These are phyloP conservation scores for Abelmoschus esculentus DNA, from an alignment of 345 rosid genomes.

Conservation along the genomic window DNA sequence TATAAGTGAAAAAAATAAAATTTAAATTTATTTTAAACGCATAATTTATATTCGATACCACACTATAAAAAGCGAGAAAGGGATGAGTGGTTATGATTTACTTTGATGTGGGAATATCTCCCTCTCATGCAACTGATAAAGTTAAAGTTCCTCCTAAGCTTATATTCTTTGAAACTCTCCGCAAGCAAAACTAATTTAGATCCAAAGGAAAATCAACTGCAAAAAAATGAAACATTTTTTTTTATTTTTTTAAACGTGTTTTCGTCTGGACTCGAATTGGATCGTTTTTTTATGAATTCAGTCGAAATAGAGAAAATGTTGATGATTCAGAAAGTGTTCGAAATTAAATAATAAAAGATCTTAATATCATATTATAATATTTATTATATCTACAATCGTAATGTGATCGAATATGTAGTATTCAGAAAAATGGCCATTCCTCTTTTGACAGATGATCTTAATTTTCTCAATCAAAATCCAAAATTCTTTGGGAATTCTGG, in stretches of 20 bases:
- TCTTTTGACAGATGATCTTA: background rate
- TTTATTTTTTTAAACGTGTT: slow-evolving; percentile 9
- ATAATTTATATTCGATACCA: background rate
- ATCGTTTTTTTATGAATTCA: slow-evolving; percentile 19
- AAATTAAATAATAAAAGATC: background rate
- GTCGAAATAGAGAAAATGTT: slow-evolving; percentile 6
- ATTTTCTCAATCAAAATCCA: background rate
- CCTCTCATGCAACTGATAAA: slow-evolving; percentile 29
- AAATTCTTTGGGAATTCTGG: background rate
- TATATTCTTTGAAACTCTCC: slow-evolving; percentile 46
- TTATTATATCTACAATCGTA: background rate
- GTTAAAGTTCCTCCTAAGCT: slow-evolving; percentile 20
- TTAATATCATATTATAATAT: too few relatives aligned
- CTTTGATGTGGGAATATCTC: slow-evolving; percentile 14
- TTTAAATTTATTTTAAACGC: too few relatives aligned
- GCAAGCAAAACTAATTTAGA: slow-evolving; percentile 44
- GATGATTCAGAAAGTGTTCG: background rate
- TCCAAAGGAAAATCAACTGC: slow-evolving; percentile 8
- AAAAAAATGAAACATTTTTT: slow-evolving; percentile 25
- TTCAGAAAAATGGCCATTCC: background rate
- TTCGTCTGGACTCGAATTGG: slow-evolving; percentile 10
- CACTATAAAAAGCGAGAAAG: slow-evolving; percentile 5
- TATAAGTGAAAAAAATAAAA: too few relatives aligned
- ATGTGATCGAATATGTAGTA: too few relatives aligned
- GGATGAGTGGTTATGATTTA: background rate